Percentiles rank a stretch among this genome's conserved stretches.
These are phyloP conservation scores for Boletus vermiculosoides DNA, from an alignment of 768 basidiomycete genomes.

Conservation along the genomic window DNA sequence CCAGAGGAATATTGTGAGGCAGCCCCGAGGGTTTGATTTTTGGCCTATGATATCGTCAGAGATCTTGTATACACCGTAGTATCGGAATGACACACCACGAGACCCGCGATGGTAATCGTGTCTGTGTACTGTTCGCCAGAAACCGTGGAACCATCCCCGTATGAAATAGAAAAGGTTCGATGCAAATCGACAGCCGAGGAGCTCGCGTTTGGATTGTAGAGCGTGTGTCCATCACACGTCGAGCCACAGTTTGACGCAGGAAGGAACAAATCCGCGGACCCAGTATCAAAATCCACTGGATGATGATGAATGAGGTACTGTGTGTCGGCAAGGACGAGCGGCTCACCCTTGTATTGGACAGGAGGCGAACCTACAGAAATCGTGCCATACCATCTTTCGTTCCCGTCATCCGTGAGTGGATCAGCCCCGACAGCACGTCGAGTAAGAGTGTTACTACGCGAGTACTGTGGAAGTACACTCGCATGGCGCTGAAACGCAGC, in stretches of 20 bases:
- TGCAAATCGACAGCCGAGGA: constrained; percentile 28
- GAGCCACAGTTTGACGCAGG: constrained; percentile 28
- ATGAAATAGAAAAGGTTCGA: constrained; percentile 35
- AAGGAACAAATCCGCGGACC: constrained; percentile 36
- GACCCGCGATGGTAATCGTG: constrained; percentile 38
- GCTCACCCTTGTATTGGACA: constrained; percentile 20
- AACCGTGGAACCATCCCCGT: constrained; percentile 45
- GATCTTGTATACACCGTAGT: neutral
- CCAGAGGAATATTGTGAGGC: constrained; percentile 18
- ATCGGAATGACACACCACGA: constrained; percentile 12
- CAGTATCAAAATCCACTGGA: constrained; percentile 36
- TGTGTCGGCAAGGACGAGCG: neutral
- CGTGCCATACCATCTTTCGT: constrained; percentile 24
- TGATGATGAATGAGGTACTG: neutral
- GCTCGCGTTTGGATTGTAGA: constrained; percentile 36
- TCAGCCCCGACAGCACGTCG: constrained; percentile 9
- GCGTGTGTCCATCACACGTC: constrained; percentile 34
- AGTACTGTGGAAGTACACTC: neutral
- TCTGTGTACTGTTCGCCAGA: constrained; percentile 41
- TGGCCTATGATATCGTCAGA: constrained; percentile 22
- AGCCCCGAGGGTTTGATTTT: constrained; percentile 23
- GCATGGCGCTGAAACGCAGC: constrained; percentile 6
- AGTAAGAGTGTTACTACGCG: neutral
- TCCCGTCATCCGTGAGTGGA: constrained; percentile 16
- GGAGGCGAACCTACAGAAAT: constrained; percentile 27